Conservation (phyloP, 2,329 filamentous ascomycete genomes). For the Arthrobotrys megalospora region DNA sequence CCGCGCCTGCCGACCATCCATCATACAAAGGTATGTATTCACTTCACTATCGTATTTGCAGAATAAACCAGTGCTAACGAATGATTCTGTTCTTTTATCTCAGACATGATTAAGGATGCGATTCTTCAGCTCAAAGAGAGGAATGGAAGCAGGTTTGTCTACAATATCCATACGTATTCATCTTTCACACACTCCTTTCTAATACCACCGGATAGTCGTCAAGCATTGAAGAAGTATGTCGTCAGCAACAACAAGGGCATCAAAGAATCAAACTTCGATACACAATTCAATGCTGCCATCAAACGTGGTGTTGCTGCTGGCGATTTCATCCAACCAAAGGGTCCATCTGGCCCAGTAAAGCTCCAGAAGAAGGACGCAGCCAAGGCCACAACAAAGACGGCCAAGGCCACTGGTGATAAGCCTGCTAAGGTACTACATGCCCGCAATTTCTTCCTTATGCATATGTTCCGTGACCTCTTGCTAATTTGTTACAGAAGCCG, state of each 20-base stretch:
- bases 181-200: background rate
- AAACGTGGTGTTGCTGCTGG: slow-evolving; percentile 47
- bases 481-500: slow-evolving; percentile 27
- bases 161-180: background rate
- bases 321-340: slow-evolving; percentile 59
- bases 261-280: slow-evolving; percentile 57
- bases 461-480: background rate
- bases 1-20: slow-evolving; percentile 48
- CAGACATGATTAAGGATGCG: slow-evolving; percentile 61
- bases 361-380: slow-evolving; percentile 58
- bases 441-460: background rate
- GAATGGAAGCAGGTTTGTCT: slow-evolving; percentile 55
- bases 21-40: slow-evolving; percentile 54
- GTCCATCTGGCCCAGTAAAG: slow-evolving; percentile 56
- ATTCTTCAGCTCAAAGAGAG: slow-evolving; percentile 59
- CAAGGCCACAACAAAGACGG: slow-evolving; percentile 36
- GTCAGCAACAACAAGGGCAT: slow-evolving; percentile 60
- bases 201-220: slow-evolving; percentile 26
- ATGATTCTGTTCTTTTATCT: no score
- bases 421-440: slow-evolving; percentile 29
- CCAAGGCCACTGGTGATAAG: slow-evolving; percentile 44
- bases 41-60: background rate
- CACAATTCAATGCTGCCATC: slow-evolving; percentile 53
- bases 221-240: slow-evolving; percentile 60
- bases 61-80: background rate